Evolutionary conservation across 306 rosid species (phyloP), one percentile per base, ranked within the genome.

Genomic region (Coriaria nepalensis): DNA sequence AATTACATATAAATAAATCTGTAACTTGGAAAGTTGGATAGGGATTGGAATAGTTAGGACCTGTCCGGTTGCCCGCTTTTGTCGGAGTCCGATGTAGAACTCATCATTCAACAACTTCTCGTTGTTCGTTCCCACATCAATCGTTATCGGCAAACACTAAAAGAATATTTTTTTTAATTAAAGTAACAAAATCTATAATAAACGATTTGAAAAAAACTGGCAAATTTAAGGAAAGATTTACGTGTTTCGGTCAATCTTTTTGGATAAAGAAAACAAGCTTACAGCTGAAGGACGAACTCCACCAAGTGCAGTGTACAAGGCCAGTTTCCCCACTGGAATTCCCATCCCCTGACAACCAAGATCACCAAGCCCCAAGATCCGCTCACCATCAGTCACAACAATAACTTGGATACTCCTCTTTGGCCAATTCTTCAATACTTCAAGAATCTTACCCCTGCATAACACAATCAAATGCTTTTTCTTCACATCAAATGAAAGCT

Each of bases 271-370:
- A 64, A 66, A 41, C 42, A 20, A 20, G 29, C 87, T 77, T 79
- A 85, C 98, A 0, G 86, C 66, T 32, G 98, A 92, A 64, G 98
- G 96, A 60, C 96, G 96, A 73, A 92, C 64, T 54, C 98, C 98
- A 60, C 98, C 98, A 40, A 92, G 94, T 34, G 94, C 96, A 0
- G 96, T 69, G 55, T 92, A 85, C 66, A 85, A 58, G 47, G 98
- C 66, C 74, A 92, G 73, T 64, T 92, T 92, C 56, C 98, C 98
- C 10, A 85, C 98, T 15, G 98, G 96, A 73, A 92, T 92, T 37
- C 98, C 98, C 98, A 92, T 92, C 40, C 98, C 98, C 98, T 92
- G 98, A 69, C 96, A 82, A 56, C 98, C 96, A 44, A 92, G 92
- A 78, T 90, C 97, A 11, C 97, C 97, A 15, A 90, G 97, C 49